Base-by-base conservation (phyloP, 1,284 basidiomycete species). In the Ustilago curta region DNA sequence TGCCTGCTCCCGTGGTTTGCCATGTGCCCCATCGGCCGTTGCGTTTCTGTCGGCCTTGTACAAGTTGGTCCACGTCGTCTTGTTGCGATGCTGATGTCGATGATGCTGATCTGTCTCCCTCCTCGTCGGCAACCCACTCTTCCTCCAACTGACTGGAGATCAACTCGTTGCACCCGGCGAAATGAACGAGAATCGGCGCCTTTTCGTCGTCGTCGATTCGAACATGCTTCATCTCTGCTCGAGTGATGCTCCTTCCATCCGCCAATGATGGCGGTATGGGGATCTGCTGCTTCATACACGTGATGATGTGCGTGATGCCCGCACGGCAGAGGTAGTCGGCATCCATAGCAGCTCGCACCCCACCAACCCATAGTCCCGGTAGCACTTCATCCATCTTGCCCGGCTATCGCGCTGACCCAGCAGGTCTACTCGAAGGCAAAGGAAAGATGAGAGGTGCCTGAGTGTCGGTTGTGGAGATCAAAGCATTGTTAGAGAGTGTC, bases 131-230 rank as follows among this genome's bases (percentile, higher is more conserved):
- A 12, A 75, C 35, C 79, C 78, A 77, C 47, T 70, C 48, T n/a
- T 78, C 76, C 12, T 66, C 18, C 18, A 83, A 74, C n/a, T 77
- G 79, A 9, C 63, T 31, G 5, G 76, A 32, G 39, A 86, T 83
- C 53, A 84, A 82, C 23, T 82, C 79, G 64, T 78, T 80, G 31
- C 75, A 71, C 11, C 72, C 57, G 11, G 72, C 62, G 50, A 86
- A 84, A 59, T 85, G 84, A 11, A 79, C 78, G 40, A 85, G 69
- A 47, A 86, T 80, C 44, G 85, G 85, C 42, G 85, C 81, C 48
- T 71, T 73, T 55, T 79, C 83, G 5, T 80, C 79, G 54, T 86
- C 86, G 68, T 86, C 85, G 32, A 86, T 68, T 1, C 72, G 72
- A 18, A 86, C 79, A 9, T 83, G 82, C 53, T 82, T 70, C 47